These are phyloP conservation scores for Rosa persica DNA, from an alignment of 306 rosid species.

Conservation along the genomic window DNA sequence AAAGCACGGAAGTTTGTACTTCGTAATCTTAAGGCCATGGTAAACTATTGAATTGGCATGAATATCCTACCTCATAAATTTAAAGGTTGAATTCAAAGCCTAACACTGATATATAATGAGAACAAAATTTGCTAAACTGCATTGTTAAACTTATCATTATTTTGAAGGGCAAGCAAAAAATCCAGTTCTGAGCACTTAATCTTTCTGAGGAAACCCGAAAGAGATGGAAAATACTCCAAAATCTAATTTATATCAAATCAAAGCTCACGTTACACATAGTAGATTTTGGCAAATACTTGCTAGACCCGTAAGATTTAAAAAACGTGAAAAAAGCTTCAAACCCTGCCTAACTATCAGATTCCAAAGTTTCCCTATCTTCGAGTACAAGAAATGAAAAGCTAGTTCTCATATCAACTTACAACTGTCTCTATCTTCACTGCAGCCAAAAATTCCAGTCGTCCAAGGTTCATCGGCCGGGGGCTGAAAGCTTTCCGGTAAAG, in stretches of 20 bases:
- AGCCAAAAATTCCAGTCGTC: slow-evolving; percentile 93
- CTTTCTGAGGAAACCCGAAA: neutral
- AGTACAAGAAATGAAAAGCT: neutral
- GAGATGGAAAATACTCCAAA: neutral
- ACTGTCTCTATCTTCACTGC: slow-evolving; percentile 82
- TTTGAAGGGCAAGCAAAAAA: neutral
- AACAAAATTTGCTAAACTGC: neutral
- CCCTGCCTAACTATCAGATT: neutral
- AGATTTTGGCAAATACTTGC: neutral
- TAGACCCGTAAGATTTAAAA: too few species aligned
- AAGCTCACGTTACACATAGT: neutral
- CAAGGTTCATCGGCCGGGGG: slow-evolving; percentile 96
- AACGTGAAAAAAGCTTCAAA: neutral
- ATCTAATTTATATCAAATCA: neutral
- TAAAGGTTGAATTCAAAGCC: neutral
- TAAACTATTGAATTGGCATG: neutral
- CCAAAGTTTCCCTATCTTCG: neutral
- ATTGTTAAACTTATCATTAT: neutral
- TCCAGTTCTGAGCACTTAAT: neutral
- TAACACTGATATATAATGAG: neutral
- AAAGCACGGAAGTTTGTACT: neutral
- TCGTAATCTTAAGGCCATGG: neutral
- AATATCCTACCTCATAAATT: neutral
- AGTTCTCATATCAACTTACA: slow-evolving; percentile 57
- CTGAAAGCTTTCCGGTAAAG: slow-evolving; percentile 87